phyloP scores from a whole-genome alignment of 2,329 filamentous ascomycete species.

The Diaporthe australafricana region DNA sequence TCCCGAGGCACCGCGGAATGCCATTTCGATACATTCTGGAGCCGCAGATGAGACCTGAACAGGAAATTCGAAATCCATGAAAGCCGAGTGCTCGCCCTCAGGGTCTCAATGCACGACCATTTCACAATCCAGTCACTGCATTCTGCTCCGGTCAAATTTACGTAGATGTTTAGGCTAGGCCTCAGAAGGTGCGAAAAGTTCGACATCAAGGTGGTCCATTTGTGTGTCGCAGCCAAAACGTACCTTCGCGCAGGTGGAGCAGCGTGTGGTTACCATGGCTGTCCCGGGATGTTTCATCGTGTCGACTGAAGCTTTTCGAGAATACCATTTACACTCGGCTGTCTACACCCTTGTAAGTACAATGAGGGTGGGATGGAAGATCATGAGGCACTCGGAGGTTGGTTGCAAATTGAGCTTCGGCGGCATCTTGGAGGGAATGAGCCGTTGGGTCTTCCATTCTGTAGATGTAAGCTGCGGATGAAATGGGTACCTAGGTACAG shows the following conservation, averaged over 20 bases:
- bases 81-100: conserved; percentile 2
- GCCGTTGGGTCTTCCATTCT: too few relatives aligned
- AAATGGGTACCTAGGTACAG: too few relatives aligned
- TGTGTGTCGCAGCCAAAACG: not conserved
- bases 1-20: not conserved
- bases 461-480: too few relatives aligned
- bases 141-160: not conserved
- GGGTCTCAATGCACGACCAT: not conserved
- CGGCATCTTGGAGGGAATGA: too few relatives aligned
- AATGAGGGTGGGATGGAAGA: not conserved
- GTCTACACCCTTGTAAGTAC: not conserved
- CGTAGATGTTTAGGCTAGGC: too few relatives aligned
- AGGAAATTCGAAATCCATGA: conserved; percentile 4
- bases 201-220: too few relatives aligned
- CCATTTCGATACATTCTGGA: not conserved
- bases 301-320: not conserved
- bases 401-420: too few relatives aligned
- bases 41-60: not conserved
- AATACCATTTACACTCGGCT: not conserved
- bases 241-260: not conserved
- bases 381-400: not conserved
- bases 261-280: not conserved
- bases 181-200: not conserved
- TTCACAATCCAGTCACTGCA: not conserved
- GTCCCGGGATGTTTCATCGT: not conserved